Evolutionary conservation across 768 basidiomycete genomes (phyloP), one percentile per base, ranked within the genome.

Genomic region (Leccinum broughii): DNA sequence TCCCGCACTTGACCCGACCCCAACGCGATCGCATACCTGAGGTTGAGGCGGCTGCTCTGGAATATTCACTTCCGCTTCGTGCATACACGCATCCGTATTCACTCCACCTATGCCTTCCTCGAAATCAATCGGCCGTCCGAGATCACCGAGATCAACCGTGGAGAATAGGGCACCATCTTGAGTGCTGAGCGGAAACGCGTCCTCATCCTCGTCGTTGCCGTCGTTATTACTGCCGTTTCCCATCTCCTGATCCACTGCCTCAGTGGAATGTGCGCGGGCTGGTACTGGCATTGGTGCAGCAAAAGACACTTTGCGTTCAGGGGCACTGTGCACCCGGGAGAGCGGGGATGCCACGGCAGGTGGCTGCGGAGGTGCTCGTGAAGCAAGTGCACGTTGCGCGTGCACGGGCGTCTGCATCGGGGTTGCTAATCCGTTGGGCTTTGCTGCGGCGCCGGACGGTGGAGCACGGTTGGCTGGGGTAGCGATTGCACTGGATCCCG

Each of bases 131-230:
- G 73, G 77, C 44, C 66, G 62, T 46, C 72, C 72, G 14, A 71
- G 55, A 60, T 82, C 81, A 2, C 77, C 79, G 13, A 85, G 70
- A 59, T 85, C 85, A 24, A 86, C 77, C 10, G 78, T 72, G 20
- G 88, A 87, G 37, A 87, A 75, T 65, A 89, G 81, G 2, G 80
- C 85, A 56, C 85, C 88, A 56, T 90, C 89, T 44, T 92, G 87
- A 1, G 87, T 87, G 58, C 77, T 76, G 63, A 85, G 81, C 11
- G 77, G 76, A 62, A 81, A 86, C 0, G 79, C 63, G 17, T 77
- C 59, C 0, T 62, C 59, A 0, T 53, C 50, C 6, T 50, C 28
- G 1, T 80, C 80, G 39, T 77, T 73, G 11, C 56, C 60, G 26
- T 66, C 65, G 37, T 61, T 52, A 35, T 59, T 37, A 10, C n/a